Evolutionary conservation across 2,329 filamentous ascomycete genomes (phyloP).

Genomic region (Cladophialophora psammophila): DNA sequence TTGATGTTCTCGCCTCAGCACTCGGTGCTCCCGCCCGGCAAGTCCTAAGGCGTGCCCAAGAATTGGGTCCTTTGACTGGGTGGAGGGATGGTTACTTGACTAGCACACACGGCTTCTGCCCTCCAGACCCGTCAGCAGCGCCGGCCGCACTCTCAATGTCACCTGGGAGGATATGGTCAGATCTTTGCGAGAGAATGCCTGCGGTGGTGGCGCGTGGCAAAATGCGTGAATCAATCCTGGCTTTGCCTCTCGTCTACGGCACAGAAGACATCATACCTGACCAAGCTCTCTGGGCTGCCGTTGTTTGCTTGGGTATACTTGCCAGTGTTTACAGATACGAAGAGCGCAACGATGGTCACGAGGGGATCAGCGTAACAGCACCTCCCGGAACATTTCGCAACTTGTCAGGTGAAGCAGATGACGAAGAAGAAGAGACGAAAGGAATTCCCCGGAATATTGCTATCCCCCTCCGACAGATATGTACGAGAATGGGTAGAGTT

Average conservation of each 20-base stretch:
- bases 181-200: conserved; percentile 31
- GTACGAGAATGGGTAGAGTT: conserved; percentile 28
- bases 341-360: conserved; percentile 31
- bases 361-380: conserved; percentile 30
- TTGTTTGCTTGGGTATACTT: conserved; percentile 30
- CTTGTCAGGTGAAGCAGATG: conserved; percentile 26
- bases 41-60: conserved; percentile 28
- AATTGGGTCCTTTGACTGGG: conserved; percentile 27
- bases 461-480: conserved; percentile 29
- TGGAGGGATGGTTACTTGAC: conserved; percentile 32
- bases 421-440: conserved; percentile 32
- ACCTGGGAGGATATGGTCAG: conserved; percentile 31
- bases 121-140: conserved; percentile 28
- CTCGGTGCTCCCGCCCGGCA: conserved; percentile 32
- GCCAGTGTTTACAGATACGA: conserved; percentile 30
- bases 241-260: conserved; percentile 26
- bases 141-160: conserved; percentile 25
- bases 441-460: conserved; percentile 29
- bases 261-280: conserved; percentile 30
- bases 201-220: conserved; percentile 28
- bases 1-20: conserved; percentile 28
- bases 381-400: conserved; percentile 27
- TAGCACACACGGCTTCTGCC: conserved; percentile 32
- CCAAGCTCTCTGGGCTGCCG: conserved; percentile 32
- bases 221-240: conserved; percentile 28